Base-by-base conservation (phyloP, 371 early-diverging fungal genomes). In the Mortierella sp. region DNA sequence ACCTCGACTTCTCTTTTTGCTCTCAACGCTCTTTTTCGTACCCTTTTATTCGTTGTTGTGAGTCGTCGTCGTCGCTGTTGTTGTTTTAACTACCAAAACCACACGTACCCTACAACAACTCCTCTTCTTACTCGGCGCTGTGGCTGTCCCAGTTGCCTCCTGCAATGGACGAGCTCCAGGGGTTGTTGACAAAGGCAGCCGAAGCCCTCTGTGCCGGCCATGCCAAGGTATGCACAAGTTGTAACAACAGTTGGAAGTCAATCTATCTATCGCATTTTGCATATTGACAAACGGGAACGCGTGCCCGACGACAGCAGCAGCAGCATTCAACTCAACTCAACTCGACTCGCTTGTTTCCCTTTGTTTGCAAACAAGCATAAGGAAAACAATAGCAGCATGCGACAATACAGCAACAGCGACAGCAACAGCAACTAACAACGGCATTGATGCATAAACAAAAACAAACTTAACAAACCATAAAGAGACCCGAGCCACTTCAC, bases 101-200 rank as follows among this genome's bases (percentile, higher is more conserved):
- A 14, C 68, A 45, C 34, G 68, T 65, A 50, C 45, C 65, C 52
- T 50, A 52, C 8, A 24, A 73, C 13, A 24, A 50, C 14, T 3
- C 26, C 50, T 52, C 54, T 70, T 44, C 74, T n/a, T 70, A 26
- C 26, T 24, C n/a, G 31, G 42, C 55, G 65, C 74, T 57, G 73
- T 63, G 55, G 73, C 60, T 60, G 71, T 47, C 75, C 76, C 73
- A 45, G 9, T 57, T 48, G 72, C 65, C 71, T 50, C 76, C 65
- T 28, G 50, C 71, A 44, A 84, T 84, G 85, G 85, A 81, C 19
- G 81, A 84, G 85, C 81, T 84, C 81, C 79, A 81, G 77, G n/a
- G 45, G 75, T 71, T 84, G 79, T 74, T 81, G 77, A 79, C 79
- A 57, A 75, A 75, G 77, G 79, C 81, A 38, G 79, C 85, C 52